phyloP scores from a whole-genome alignment of 495 filamentous ascomycete species.

The Penicillium robsamsonii region DNA sequence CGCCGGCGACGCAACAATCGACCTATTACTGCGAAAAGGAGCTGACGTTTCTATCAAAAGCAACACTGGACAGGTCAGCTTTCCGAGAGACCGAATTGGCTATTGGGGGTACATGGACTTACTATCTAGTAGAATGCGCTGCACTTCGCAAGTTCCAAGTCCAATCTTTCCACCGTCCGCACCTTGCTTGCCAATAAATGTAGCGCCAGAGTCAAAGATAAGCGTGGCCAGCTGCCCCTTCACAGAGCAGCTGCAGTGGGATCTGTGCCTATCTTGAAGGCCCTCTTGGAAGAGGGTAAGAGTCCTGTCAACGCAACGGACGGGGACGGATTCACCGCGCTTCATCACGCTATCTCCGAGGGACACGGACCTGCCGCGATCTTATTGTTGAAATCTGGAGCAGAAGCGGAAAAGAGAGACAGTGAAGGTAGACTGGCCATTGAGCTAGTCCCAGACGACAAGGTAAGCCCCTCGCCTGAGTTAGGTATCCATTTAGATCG shows the following conservation, averaged over 20 bases:
- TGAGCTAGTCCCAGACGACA: slow-evolving; percentile 79
- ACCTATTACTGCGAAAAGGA: slow-evolving; percentile 73
- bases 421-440: slow-evolving; percentile 68
- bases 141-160: slow-evolving; percentile 89
- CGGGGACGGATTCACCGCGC: slow-evolving; percentile 73
- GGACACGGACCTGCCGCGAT: slow-evolving; percentile 90
- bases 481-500: not conserved
- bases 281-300: slow-evolving; percentile 69
- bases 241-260: slow-evolving; percentile 92
- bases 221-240: slow-evolving; percentile 78
- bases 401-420: slow-evolving; percentile 78
- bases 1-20: slow-evolving; percentile 53
- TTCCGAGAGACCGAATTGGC: not conserved
- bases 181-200: slow-evolving; percentile 74
- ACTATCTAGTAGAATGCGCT: slow-evolving; percentile 62
- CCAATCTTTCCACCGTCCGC: slow-evolving; percentile 75
- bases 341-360: slow-evolving; percentile 93
- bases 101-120: not conserved
- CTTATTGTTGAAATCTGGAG: slow-evolving; percentile 76
- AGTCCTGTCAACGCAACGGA: slow-evolving; percentile 90
- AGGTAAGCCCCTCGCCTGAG: slow-evolving; percentile 43
- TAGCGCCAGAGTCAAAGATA: slow-evolving; percentile 80
- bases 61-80: slow-evolving; percentile 55
- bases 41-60: slow-evolving; percentile 84
- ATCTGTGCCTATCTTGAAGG: slow-evolving; percentile 76